phyloP scores from a whole-genome alignment of 2,329 filamentous ascomycete species.

The Neofusicoccum laricinum region DNA sequence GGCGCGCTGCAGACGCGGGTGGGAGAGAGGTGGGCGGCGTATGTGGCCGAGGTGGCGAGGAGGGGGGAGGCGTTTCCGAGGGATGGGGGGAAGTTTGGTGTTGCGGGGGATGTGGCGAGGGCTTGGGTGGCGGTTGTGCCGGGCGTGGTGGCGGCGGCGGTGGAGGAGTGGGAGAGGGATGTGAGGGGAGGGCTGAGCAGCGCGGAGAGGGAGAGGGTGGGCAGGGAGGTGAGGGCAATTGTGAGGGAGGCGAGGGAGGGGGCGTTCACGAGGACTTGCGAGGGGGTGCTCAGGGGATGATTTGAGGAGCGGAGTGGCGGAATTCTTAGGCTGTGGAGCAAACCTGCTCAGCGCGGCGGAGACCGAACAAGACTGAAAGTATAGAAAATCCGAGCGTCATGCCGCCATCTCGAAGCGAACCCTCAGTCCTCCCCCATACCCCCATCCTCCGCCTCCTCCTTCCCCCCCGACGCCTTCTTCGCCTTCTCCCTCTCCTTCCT shows the following conservation, averaged over 20 bases:
- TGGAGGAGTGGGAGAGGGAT: background rate
- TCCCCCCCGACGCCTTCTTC: background rate
- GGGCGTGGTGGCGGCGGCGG: background rate
- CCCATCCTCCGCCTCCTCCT: background rate
- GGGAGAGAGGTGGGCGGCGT: background rate
- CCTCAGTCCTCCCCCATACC: background rate
- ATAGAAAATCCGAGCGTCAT: no score
- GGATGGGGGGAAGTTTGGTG: background rate
- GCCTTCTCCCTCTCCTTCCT: background rate
- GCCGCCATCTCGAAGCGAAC: no score
- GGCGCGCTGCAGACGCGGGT: no score
- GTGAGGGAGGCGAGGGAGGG: background rate
- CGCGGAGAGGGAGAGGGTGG: background rate
- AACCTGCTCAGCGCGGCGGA: no score
- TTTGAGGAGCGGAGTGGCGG: background rate
- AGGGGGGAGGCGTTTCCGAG: no score
- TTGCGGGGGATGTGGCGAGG: background rate
- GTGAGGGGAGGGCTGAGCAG: background rate
- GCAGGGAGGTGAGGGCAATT: background rate
- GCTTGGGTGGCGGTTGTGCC: background rate
- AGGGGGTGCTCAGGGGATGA: background rate
- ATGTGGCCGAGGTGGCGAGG: background rate
- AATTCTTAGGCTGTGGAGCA: background rate
- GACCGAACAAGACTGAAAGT: no score
- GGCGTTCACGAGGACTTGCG: background rate